Percentiles rank a stretch among this genome's conserved stretches.
Evolutionary conservation across 2,329 filamentous ascomycete genomes (phyloP).

Genomic region (Cercospora zeina): DNA sequence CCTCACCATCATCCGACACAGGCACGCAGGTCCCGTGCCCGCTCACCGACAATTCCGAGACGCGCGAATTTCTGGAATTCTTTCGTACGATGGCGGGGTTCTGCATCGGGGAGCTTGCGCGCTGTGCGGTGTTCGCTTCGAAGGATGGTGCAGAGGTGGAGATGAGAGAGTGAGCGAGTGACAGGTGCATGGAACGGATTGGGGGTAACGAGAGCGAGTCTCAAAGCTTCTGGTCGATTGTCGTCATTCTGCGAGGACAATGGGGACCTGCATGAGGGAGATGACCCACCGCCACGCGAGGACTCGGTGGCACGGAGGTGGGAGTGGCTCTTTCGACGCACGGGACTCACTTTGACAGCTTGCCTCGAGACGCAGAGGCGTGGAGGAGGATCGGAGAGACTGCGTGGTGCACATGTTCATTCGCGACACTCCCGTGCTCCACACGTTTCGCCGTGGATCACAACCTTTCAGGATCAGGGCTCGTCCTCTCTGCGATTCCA

Average conservation of each 20-base stretch:
- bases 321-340: background rate
- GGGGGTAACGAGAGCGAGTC: background rate
- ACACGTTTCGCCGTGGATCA: slow-evolving; percentile 11
- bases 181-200: too few relatives aligned
- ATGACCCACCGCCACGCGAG: slow-evolving; percentile 5
- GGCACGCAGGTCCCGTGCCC: background rate
- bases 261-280: background rate
- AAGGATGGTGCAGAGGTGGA: background rate
- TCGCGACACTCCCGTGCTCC: background rate
- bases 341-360: background rate
- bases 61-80: background rate
- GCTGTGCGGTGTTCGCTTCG: background rate
- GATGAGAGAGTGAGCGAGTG: background rate
- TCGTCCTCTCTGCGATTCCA: slow-evolving; percentile 8
- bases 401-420: background rate
- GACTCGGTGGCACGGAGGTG: background rate
- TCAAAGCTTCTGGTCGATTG: background rate
- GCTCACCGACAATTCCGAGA: background rate
- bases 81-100: background rate
- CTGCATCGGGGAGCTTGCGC: background rate
- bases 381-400: background rate
- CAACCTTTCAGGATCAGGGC: background rate
- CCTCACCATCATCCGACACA: background rate
- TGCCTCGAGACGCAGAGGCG: background rate
- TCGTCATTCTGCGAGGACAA: slow-evolving; percentile 1